Base-by-base conservation (phyloP, 768 basidiomycete genomes). In the Mycena amicta region DNA sequence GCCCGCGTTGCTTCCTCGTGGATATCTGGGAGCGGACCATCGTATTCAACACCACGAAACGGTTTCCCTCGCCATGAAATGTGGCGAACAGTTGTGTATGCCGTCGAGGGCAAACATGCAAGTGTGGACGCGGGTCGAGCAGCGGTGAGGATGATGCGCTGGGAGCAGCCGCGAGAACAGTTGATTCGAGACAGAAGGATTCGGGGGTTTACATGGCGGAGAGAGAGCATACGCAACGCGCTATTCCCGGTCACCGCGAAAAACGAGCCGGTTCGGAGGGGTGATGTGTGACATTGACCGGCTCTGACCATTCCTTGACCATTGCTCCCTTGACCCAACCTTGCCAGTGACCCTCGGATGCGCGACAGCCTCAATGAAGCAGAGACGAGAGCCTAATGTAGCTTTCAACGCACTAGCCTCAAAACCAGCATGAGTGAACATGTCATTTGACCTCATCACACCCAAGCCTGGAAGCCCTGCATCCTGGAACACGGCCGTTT, bases 1-100 rank as follows among this genome's bases (percentile, higher is more conserved):
- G 82, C 82, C 67, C 87, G 86, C 1, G 88, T 82, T 30, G 78
- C 79, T 66, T 92, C 89, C 72, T 93, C 90, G 66, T 88, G 83
- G 47, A 67, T 74, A 56, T 77, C 75, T 29, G 26, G 15, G 25
- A 78, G 67, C 18, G 69, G 52, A 27, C 69, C 72, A 49, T 61
- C 67, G 56, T 66, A 67, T 37, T 76, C 74, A 41, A 67, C 63
- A 41, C 64, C 46, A 43, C 67, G 72, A 50, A 71, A 62, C 18
- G 65, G 66, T 59, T 68, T 78, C 61, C 68, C 64, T 18, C 71
- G 62, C 75, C 78, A 77, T 3, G 72, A 73, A 50, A 77, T 73
- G 55, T 45, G 47, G 43, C 43, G 43, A n/a, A 45, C 43, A 23
- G 8, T n/a, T 45, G 33, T 37, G 8, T 37, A 8, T 37, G 33